Evolutionary conservation across 345 rosid genomes (phyloP), one percentile per base, ranked within the genome.

Genomic region (Brassica carinata): DNA sequence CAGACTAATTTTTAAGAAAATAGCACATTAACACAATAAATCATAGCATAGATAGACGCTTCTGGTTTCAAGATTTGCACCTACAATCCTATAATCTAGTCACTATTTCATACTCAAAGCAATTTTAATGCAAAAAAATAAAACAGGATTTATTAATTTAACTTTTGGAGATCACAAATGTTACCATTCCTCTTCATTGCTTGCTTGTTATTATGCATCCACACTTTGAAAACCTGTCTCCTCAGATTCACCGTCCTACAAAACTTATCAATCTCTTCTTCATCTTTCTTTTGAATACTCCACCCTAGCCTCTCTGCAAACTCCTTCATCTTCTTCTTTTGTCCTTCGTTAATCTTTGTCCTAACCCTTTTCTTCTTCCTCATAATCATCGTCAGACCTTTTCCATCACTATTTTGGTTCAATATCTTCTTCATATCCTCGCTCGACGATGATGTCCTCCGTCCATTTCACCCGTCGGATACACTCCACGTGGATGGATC

Each of bases 181-280:
- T 57, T 66, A 67, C 64, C 6, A 14, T 86, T 88, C 87, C 83
- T 90, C 88, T 91, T 90, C 84, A 79, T 81, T 64, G 90, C 84
- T 83, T 86, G 92, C 78, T 92, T 92, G 74, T 90, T 91, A 80
- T 91, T 91, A 86, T 90, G 92, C 87, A 91, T 91, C 97, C 97
- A 91, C 10, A 91, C 91, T 83, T 84, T 87, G 69, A 92, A 87
- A 58, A 90, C 91, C 38, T 83, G 88, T 72, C 92, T 86, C 79
- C 87, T 86, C 51, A 90, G 82, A 43, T 85, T 64, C 74, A 85
- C 88, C 73, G 77, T 71, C 34, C 40, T 74, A 45, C 94, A 91
- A 65, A 90, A 87, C 64, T 59, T 80, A 72, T 85, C 87, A 83
- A 91, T 87, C 43, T 72, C 81, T 18, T 80, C 67, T 55, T 86